Conservation (phyloP, 139 green algal genomes). For the Ostreobium quekettii region DNA sequence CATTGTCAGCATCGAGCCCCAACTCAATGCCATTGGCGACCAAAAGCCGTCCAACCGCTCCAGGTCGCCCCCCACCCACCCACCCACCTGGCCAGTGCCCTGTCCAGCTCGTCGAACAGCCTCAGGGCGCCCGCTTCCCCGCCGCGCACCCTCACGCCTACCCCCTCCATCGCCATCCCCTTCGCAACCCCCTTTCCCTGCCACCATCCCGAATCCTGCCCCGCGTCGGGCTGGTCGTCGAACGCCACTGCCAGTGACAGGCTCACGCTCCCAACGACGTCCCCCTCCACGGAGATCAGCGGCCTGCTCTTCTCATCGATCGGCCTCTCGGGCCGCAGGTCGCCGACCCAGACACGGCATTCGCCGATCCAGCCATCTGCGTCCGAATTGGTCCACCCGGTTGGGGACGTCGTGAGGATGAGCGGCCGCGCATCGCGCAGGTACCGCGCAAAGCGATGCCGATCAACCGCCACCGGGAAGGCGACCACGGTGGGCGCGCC, state of each 20-base stretch:
- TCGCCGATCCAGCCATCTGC: too few relatives aligned
- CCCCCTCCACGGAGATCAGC: too few relatives aligned
- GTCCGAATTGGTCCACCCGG: too few relatives aligned
- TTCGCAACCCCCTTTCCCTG: not conserved
- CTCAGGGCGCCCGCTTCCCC: not conserved
- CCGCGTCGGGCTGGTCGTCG: not conserved
- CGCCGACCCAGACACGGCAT: too few relatives aligned
- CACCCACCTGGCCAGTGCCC: not conserved
- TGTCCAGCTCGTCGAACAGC: not conserved
- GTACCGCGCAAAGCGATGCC: not conserved
- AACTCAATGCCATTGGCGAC: too few relatives aligned
- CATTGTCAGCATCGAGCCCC: too few relatives aligned
- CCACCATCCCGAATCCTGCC: not conserved
- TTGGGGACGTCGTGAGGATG: too few relatives aligned
- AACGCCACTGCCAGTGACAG: not conserved
- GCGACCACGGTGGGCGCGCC: not conserved
- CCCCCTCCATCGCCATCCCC: not conserved
- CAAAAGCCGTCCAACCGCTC: too few relatives aligned
- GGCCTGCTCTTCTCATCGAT: too few relatives aligned
- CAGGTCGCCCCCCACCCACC: too few relatives aligned
- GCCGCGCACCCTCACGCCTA: not conserved
- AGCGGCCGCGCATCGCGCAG: not conserved
- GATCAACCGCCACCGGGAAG: not conserved
- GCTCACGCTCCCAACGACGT: not conserved
- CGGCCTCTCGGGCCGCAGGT: too few relatives aligned